phyloP scores from a whole-genome alignment of 2,329 filamentous ascomycete species.

The Phoma sp. region DNA sequence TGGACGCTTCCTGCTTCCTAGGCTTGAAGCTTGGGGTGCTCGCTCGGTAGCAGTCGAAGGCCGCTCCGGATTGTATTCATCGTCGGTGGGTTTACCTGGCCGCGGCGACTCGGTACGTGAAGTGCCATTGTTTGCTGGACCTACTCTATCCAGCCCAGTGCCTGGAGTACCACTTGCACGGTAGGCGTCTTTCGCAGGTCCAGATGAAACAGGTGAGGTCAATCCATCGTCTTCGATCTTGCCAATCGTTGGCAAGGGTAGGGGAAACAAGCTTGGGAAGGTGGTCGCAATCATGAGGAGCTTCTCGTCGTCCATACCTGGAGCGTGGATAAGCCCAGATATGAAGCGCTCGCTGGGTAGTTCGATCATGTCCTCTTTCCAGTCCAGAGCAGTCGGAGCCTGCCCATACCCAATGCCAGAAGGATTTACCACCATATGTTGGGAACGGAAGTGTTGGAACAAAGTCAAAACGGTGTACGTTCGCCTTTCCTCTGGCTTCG shows the following conservation, averaged over 20 bases:
- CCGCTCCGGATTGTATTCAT: conserved; percentile 59
- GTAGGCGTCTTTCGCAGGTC: conserved; percentile 38
- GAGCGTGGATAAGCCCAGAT: conserved; percentile 57
- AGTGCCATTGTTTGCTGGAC: conserved; percentile 27
- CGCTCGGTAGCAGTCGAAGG: conserved; percentile 40
- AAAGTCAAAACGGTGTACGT: conserved; percentile 61
- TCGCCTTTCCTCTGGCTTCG: conserved; percentile 49
- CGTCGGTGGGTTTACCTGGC: conserved; percentile 47
- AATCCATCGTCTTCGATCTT: conserved; percentile 40
- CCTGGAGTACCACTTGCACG: conserved; percentile 26
- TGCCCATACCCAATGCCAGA: conserved; percentile 34
- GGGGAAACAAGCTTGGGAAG: conserved; percentile 56
- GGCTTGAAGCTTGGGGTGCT: conserved; percentile 21
- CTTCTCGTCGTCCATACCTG: conserved; percentile 66
- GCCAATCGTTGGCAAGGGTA: conserved; percentile 54
- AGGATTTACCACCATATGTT: conserved; percentile 52
- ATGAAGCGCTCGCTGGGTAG: conserved; percentile 62
- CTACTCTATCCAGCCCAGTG: conserved; percentile 29
- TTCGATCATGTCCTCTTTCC: conserved; percentile 68
- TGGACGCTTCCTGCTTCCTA: conserved; percentile 30
- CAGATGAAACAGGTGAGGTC: conserved; percentile 38
- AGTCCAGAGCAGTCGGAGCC: conserved; percentile 53
- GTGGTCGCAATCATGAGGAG: conserved; percentile 60
- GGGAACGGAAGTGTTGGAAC: conserved; percentile 66
- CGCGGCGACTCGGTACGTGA: conserved; percentile 43